phyloP scores from a whole-genome alignment of 2,329 filamentous ascomycete genomes.

The Neonectria ditissima region DNA sequence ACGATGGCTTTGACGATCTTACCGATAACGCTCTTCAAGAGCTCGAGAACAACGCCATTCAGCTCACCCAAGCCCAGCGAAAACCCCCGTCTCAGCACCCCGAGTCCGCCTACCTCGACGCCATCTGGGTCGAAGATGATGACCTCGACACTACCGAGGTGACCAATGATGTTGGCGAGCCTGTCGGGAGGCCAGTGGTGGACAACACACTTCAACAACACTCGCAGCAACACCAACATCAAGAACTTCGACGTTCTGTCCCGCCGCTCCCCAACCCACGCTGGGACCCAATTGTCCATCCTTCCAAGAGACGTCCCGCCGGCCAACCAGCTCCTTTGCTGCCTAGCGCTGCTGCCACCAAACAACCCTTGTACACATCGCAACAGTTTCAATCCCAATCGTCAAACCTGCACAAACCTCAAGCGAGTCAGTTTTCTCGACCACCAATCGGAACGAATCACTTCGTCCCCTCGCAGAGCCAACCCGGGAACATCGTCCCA shows the following conservation, averaged over 20 bases:
- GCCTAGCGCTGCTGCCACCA: slow-evolving; percentile 29
- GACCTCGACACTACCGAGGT: slow-evolving; percentile 70
- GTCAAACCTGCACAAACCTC: slow-evolving; percentile 46
- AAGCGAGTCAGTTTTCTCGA: slow-evolving; percentile 57
- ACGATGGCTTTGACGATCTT: slow-evolving; percentile 72
- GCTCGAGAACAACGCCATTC: slow-evolving; percentile 73
- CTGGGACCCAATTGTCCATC: slow-evolving; percentile 53
- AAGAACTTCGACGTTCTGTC: slow-evolving; percentile 42
- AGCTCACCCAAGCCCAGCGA: slow-evolving; percentile 63
- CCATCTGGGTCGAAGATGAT: slow-evolving; percentile 65
- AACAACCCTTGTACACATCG: slow-evolving; percentile 44
- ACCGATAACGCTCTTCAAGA: slow-evolving; percentile 69
- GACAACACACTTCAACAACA: slow-evolving; percentile 53
- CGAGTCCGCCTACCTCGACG: slow-evolving; percentile 49
- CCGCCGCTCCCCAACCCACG: slow-evolving; percentile 52
- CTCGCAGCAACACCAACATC: slow-evolving; percentile 37
- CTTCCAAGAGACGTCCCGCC: slow-evolving; percentile 35
- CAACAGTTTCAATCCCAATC: slow-evolving; percentile 48
- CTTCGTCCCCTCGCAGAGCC: slow-evolving; percentile 42
- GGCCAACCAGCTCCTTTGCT: slow-evolving; percentile 33
- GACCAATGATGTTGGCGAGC: slow-evolving; percentile 59
- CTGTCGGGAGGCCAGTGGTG: slow-evolving; percentile 51
- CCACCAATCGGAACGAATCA: slow-evolving; percentile 48
- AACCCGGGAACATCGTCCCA: slow-evolving; percentile 53
- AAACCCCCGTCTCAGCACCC: slow-evolving; percentile 39